Conservation (phyloP, 768 basidiomycete genomes). For the Tricholoma furcatifolium region DNA sequence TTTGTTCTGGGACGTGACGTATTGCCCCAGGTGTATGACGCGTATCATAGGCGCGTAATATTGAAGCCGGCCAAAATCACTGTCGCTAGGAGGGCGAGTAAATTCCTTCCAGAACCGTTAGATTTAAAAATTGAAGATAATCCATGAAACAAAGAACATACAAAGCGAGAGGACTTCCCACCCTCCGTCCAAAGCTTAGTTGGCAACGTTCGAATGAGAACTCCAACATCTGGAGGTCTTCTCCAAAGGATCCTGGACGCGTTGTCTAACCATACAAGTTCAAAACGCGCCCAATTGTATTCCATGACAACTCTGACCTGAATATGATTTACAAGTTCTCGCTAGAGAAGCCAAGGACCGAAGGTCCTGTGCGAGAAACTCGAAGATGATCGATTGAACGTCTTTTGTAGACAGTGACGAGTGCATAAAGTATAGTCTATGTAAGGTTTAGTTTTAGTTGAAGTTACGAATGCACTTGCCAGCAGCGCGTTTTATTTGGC, state of each 20-base stretch:
- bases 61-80: not conserved
- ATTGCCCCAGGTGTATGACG: not conserved
- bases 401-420: too few species aligned
- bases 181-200: not conserved
- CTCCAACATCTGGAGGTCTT: not conserved
- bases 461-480: too few species aligned
- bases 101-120: too few species aligned
- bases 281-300: not conserved
- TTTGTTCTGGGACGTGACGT: not conserved
- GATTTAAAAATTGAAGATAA: not conserved
- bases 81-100: not conserved
- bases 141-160: not conserved
- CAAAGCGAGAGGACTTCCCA: not conserved
- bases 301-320: not conserved
- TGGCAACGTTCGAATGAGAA: conserved; percentile 1
- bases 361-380: not conserved
- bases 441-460: too few species aligned
- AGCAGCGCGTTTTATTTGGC: too few species aligned
- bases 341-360: not conserved
- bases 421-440: too few species aligned
- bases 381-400: too few species aligned
- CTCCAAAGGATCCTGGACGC: not conserved
- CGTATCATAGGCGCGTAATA: not conserved
- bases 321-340: not conserved
- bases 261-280: not conserved